Conservation (phyloP, 2,329 filamentous ascomycete genomes). For the Xylariaceae sp. region DNA sequence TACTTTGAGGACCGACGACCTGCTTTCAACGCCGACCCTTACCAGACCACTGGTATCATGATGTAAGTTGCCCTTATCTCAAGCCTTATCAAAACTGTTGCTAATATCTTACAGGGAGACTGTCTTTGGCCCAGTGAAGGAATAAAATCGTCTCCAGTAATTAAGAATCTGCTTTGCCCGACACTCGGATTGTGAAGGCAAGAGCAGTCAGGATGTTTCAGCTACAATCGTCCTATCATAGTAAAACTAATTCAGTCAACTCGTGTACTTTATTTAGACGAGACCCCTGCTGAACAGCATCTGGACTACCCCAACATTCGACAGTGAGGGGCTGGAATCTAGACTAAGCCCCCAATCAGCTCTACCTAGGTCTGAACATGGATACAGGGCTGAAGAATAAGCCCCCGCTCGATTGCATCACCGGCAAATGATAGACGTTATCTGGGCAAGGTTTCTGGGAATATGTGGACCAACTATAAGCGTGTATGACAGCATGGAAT, state of each 20-base stretch:
- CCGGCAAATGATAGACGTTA: background rate
- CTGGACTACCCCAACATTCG: background rate
- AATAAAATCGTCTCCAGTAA: conserved; percentile 30
- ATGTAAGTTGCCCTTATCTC: conserved; percentile 51
- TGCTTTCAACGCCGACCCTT: conserved; percentile 82
- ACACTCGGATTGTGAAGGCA: background rate
- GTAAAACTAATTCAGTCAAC: background rate
- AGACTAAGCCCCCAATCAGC: no score
- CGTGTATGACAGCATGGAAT: no score
- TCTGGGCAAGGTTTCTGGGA: background rate
- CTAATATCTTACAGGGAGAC: conserved; percentile 55
- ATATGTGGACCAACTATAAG: background rate
- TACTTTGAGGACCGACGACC: conserved; percentile 90
- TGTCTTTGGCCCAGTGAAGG: conserved; percentile 49
- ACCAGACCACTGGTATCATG: conserved; percentile 80
- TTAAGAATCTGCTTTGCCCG: conserved; percentile 18
- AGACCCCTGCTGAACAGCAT: no score
- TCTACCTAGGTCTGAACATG: background rate
- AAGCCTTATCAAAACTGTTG: background rate
- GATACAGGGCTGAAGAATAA: background rate
- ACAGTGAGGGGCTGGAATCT: background rate
- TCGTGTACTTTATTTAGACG: background rate
- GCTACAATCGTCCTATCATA: background rate
- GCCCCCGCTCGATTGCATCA: background rate
- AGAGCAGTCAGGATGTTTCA: background rate